A percentile compares a stretch with the other conserved stretches of the same genome.
phyloP scores from a whole-genome alignment of 2,329 filamentous ascomycete genomes.

The Alternaria triticimaculans region DNA sequence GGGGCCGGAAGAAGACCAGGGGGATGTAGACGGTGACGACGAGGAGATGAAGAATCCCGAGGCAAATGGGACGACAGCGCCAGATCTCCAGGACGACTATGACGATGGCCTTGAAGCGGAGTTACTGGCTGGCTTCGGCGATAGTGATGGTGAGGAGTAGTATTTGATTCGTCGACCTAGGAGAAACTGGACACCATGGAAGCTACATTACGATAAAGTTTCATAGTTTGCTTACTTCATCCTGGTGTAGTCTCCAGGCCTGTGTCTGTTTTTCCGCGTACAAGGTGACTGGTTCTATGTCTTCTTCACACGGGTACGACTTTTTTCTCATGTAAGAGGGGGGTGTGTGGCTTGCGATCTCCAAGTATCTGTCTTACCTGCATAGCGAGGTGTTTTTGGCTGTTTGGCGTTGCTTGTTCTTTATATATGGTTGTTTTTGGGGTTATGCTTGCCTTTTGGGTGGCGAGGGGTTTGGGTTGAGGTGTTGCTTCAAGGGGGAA shows the following conservation, averaged over 20 bases:
- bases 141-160: slow-evolving; percentile 31
- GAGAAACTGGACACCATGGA: background rate
- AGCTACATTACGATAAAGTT: background rate
- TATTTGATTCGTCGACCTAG: background rate
- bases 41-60: slow-evolving; percentile 51
- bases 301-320: background rate
- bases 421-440: background rate
- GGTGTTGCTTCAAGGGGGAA: background rate
- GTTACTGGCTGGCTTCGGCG: slow-evolving; percentile 51
- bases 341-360: background rate
- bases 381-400: slow-evolving; percentile 48
- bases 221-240: background rate
- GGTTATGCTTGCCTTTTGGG: background rate
- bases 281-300: background rate
- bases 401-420: slow-evolving; percentile 32
- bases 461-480: background rate
- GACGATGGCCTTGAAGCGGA: slow-evolving; percentile 58
- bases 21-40: slow-evolving; percentile 55
- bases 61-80: slow-evolving; percentile 30
- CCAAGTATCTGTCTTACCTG: slow-evolving; percentile 10
- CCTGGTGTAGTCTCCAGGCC: background rate
- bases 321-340: slow-evolving; percentile 8
- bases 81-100: slow-evolving; percentile 57
- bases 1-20: slow-evolving; percentile 48
- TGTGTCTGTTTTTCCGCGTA: background rate